phyloP scores from a whole-genome alignment of 176 grass and related monocot genomes.

The Triticum urartu region DNA sequence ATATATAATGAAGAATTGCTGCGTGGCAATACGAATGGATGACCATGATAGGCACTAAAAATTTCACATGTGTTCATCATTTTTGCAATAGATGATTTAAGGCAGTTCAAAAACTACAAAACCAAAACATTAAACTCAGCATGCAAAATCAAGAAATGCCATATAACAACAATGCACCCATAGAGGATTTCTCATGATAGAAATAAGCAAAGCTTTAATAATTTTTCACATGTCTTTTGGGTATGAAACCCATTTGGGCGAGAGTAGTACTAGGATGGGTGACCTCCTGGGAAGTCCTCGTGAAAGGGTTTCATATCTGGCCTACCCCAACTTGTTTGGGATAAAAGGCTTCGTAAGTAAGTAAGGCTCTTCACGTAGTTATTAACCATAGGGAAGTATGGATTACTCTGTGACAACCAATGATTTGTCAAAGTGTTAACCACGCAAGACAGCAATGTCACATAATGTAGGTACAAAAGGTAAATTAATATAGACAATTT shows the following conservation, averaged over 20 bases:
- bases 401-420: not conserved
- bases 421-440: conserved; percentile 4
- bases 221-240: no score
- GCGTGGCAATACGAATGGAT: no score
- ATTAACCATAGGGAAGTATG: not conserved
- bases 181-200: not conserved
- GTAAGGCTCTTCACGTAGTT: not conserved
- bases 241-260: no score
- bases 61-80: not conserved
- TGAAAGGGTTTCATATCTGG: no score
- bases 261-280: no score
- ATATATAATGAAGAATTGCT: not conserved
- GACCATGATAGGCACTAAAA: not conserved
- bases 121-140: not conserved
- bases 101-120: not conserved
- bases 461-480: not conserved
- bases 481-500: conserved; percentile 5
- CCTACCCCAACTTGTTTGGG: no score
- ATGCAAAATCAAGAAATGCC: not conserved
- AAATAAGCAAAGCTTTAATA: not conserved
- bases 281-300: no score
- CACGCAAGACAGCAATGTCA: not conserved
- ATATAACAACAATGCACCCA: not conserved
- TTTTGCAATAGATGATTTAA: conserved; percentile 7
- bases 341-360: no score